These are phyloP conservation scores for Vanrija sp. DNA, from an alignment of 1,284 basidiomycete species.

Conservation along the genomic window DNA sequence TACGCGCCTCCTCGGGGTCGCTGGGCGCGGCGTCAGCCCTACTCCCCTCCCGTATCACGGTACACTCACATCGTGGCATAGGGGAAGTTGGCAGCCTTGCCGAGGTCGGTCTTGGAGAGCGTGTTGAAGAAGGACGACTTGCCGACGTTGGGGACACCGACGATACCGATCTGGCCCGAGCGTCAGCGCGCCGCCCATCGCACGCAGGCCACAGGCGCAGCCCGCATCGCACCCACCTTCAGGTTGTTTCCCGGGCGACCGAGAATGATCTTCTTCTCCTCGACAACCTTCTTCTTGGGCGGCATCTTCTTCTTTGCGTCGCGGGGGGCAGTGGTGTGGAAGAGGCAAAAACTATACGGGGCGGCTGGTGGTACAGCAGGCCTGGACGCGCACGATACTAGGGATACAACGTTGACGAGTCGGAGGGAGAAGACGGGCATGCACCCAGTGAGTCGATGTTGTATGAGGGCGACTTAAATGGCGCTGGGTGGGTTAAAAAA, in stretches of 20 bases:
- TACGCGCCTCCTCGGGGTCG: slow-evolving; percentile 81
- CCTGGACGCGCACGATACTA: neutral
- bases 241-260: slow-evolving; percentile 86
- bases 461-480: too few species aligned
- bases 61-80: slow-evolving; percentile 76
- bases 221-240: slow-evolving; percentile 35
- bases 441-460: slow-evolving; percentile 6
- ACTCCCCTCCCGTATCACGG: neutral
- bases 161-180: slow-evolving; percentile 77
- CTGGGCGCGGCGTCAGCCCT: slow-evolving; percentile 3
- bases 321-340: slow-evolving; percentile 15
- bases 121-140: slow-evolving; percentile 95
- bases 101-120: slow-evolving; percentile 85
- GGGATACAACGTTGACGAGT: neutral
- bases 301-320: slow-evolving; percentile 67
- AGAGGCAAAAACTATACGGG: slow-evolving; percentile 2
- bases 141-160: slow-evolving; percentile 91
- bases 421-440: slow-evolving; percentile 14
- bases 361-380: neutral
- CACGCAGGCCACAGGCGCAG: neutral
- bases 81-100: slow-evolving; percentile 96
- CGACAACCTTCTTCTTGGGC: slow-evolving; percentile 65
- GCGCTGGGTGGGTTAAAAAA: too few species aligned
- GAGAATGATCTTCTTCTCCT: slow-evolving; percentile 78
- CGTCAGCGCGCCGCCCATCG: neutral